phyloP scores from a whole-genome alignment of 257 asterid genomes.

The Sherardia arvensis region DNA sequence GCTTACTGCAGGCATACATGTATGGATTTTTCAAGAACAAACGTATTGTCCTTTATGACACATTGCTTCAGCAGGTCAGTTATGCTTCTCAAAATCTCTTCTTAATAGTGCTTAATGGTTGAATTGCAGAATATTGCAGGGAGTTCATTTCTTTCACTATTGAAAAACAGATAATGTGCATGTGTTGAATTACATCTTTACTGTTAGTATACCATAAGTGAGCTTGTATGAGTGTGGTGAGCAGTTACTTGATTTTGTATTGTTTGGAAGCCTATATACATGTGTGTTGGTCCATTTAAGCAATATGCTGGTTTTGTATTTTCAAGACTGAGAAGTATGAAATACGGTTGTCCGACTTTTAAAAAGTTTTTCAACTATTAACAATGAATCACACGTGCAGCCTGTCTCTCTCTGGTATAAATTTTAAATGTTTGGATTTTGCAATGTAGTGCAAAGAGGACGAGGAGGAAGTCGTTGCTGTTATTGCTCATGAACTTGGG shows the following conservation, averaged over 20 bases:
- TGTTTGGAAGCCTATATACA: not conserved
- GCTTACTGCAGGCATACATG: constrained; percentile 83
- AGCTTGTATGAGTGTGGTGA: not conserved
- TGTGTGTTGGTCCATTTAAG: no score
- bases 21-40: constrained; percentile 94
- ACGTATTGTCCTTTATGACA: constrained; percentile 92
- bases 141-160: not conserved
- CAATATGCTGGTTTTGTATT: not conserved
- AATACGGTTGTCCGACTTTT: not conserved
- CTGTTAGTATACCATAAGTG: not conserved
- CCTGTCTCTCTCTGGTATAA: not conserved
- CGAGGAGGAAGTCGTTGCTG: constrained; percentile 98
- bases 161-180: not conserved
- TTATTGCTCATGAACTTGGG: constrained; percentile 96
- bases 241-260: not conserved
- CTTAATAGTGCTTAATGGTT: not conserved
- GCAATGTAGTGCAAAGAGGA: constrained; percentile 72
- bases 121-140: not conserved
- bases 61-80: constrained; percentile 88
- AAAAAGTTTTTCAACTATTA: not conserved
- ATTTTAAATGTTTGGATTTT: constrained; percentile 6
- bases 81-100: not conserved
- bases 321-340: not conserved
- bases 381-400: no score
- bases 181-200: not conserved